Conservation (phyloP, 768 basidiomycete genomes). For the Boletus huronensis region DNA sequence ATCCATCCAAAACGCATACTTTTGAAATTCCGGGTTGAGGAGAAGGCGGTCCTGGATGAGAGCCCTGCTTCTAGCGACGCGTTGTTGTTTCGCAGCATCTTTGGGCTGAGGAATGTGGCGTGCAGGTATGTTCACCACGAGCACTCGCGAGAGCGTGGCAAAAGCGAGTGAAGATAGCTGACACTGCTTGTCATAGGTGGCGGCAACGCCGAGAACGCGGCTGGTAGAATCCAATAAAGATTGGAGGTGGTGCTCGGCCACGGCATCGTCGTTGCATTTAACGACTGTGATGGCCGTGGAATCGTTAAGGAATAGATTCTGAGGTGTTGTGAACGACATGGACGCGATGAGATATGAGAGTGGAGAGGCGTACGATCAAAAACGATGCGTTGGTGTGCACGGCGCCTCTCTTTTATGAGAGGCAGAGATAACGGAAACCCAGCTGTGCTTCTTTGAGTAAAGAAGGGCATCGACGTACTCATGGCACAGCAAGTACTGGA, state of each 20-base stretch:
- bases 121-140: slow-evolving; percentile 34
- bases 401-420: slow-evolving; percentile 4
- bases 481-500: slow-evolving; percentile 15
- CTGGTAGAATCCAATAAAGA: slow-evolving; percentile 28
- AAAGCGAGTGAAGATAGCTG: slow-evolving; percentile 39
- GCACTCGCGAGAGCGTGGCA: slow-evolving; percentile 32
- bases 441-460: background rate
- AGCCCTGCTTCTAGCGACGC: slow-evolving; percentile 8
- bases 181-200: slow-evolving; percentile 37
- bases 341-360: background rate
- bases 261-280: slow-evolving; percentile 22
- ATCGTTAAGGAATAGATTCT: slow-evolving; percentile 32
- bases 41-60: slow-evolving; percentile 35
- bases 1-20: slow-evolving; percentile 47
- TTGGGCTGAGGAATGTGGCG: slow-evolving; percentile 7
- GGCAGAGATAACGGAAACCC: background rate
- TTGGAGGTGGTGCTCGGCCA: slow-evolving; percentile 24
- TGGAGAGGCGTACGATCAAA: slow-evolving; percentile 1
- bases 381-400: background rate
- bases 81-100: background rate
- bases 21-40: slow-evolving; percentile 24
- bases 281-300: slow-evolving; percentile 29
- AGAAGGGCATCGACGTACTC: background rate
- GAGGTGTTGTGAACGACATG: slow-evolving; percentile 28
- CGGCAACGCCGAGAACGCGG: slow-evolving; percentile 40